Percentiles rank a stretch among this genome's conserved stretches.
Conservation (phyloP, 2,329 filamentous ascomycete genomes). For the Pseudodiploospora longispora region DNA sequence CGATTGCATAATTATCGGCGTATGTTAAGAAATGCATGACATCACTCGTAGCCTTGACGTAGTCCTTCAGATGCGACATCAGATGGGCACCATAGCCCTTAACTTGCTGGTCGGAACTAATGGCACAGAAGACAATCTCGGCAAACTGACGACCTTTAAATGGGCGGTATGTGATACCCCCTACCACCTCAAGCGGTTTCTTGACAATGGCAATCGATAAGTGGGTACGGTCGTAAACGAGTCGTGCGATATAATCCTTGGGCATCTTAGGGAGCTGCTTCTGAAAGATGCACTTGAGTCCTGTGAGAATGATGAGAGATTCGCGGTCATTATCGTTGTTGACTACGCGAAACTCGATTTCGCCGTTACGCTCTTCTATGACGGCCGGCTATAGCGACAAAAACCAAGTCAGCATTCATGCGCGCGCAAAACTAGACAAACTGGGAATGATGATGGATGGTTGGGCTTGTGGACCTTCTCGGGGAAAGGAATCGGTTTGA, state of each 20-base stretch:
- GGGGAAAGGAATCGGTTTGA: conserved; percentile 72
- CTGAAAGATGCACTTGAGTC: conserved; percentile 95
- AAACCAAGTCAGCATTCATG: conserved; percentile 3
- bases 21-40: conserved; percentile 99
- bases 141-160: conserved; percentile 90
- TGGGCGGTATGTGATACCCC: conserved; percentile 91
- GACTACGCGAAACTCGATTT: conserved; percentile 95
- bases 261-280: conserved; percentile 99
- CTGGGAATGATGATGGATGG: not conserved
- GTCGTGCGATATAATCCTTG: conserved; percentile 94
- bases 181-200: conserved; percentile 89
- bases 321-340: conserved; percentile 90
- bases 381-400: conserved; percentile 60
- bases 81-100: conserved; percentile 97
- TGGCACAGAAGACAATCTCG: conserved; percentile 97
- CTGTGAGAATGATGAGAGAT: conserved; percentile 88
- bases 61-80: conserved; percentile 97
- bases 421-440: not conserved
- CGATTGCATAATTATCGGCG: conserved; percentile 97
- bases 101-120: conserved; percentile 95
- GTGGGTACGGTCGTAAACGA: conserved; percentile 96
- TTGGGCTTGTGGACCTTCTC: conserved; percentile 59
- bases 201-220: conserved; percentile 96
- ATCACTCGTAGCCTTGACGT: conserved; percentile 90
- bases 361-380: conserved; percentile 83